phyloP scores from a whole-genome alignment of 1,284 basidiomycete species.

The Irpex sp. region DNA sequence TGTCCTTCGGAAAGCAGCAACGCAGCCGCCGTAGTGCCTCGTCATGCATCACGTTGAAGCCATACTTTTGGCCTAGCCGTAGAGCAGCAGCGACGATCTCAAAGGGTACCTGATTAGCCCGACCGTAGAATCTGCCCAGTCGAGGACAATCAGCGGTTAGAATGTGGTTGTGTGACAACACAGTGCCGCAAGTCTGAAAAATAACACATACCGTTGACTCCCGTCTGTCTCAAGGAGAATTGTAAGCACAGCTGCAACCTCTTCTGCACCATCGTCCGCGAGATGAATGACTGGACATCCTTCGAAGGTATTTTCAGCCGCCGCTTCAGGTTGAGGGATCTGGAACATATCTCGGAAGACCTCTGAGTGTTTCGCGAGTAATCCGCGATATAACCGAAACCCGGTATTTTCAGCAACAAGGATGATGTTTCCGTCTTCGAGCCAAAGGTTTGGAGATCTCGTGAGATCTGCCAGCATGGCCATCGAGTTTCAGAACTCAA shows the following conservation, averaged over 20 bases:
- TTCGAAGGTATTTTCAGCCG: neutral
- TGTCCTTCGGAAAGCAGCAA: neutral
- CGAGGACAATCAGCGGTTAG: no score
- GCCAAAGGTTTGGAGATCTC: neutral
- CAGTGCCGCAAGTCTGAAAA: no score
- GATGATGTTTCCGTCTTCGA: constrained; percentile 1
- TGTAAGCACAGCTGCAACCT: neutral
- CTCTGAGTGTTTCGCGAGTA: neutral
- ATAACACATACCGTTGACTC: no score
- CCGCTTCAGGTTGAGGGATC: neutral
- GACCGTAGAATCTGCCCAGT: no score
- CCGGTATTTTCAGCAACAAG: neutral
- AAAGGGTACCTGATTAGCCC: neutral
- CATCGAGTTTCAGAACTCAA: no score
- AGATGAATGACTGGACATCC: neutral
- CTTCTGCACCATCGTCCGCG: neutral
- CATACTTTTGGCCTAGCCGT: constrained; percentile 11
- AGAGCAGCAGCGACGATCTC: constrained; percentile 7
- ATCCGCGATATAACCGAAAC: neutral
- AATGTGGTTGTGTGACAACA: no score
- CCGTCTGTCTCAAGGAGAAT: neutral
- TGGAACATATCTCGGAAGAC: neutral
- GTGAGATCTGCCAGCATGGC: no score
- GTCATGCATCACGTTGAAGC: neutral
- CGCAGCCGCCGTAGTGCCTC: constrained; percentile 3